Evolutionary conservation across 805 yeast genomes (phyloP).

Genomic region (Ogataea pini): DNA sequence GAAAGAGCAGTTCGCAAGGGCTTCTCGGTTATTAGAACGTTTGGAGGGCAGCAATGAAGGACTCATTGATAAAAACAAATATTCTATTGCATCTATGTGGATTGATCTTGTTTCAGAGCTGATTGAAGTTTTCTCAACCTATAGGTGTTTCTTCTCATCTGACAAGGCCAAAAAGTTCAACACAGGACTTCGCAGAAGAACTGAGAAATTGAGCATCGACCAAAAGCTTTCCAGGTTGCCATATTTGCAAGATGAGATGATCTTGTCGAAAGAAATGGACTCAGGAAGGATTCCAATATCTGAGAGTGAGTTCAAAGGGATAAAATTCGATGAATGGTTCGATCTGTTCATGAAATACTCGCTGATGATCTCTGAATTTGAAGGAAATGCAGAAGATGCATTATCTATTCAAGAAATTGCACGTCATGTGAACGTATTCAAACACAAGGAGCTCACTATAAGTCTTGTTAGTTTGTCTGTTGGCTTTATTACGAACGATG

Average conservation of each 20-base stretch:
- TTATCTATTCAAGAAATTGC: constrained; percentile 72
- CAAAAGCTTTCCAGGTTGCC: constrained; percentile 71
- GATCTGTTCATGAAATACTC: constrained; percentile 79
- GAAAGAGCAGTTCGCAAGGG: constrained; percentile 46
- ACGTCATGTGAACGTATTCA: constrained; percentile 75
- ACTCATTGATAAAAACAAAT: constrained; percentile 39
- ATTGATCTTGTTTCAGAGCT: constrained; percentile 78
- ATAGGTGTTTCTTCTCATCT: constrained; percentile 74
- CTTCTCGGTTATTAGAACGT: constrained; percentile 51
- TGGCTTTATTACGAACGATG: constrained; percentile 46
- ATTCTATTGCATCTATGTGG: constrained; percentile 74
- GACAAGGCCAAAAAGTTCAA: constrained; percentile 71
- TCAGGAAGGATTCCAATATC: constrained; percentile 39
- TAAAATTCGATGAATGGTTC: constrained; percentile 81
- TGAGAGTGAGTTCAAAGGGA: constrained; percentile 67
- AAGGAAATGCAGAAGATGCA: constrained; percentile 58
- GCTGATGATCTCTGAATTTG: constrained; percentile 61
- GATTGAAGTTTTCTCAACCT: constrained; percentile 78
- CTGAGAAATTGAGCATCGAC: constrained; percentile 64
- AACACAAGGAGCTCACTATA: constrained; percentile 57
- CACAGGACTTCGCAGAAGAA: constrained; percentile 66
- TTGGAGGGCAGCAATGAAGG: constrained; percentile 38
- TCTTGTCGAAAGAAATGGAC: constrained; percentile 33
- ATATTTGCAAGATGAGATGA: constrained; percentile 60
- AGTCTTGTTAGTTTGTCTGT: constrained; percentile 70